A percentile compares a stretch with the other conserved stretches of the same genome.
Evolutionary conservation across 352 stramenopile genomes (phyloP).

Genomic region (Pythium brachiatum): DNA sequence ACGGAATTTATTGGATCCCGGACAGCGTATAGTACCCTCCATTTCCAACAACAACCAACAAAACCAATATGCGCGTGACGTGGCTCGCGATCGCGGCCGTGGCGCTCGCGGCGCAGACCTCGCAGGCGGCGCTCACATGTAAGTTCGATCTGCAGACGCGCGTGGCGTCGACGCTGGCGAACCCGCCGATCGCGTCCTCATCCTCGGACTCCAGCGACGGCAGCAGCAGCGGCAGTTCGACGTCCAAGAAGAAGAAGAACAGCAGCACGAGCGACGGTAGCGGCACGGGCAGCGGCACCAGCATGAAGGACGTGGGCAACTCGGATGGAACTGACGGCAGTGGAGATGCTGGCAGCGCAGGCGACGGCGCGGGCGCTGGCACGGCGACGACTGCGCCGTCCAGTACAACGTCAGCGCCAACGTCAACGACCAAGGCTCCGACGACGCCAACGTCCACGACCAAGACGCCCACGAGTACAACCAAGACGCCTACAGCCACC

Average conservation of each 20-base stretch:
- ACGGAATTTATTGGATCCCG: not conserved
- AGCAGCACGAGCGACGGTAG: constrained; percentile 19
- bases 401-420: constrained; percentile 9
- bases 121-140: constrained; percentile 40
- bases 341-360: constrained; percentile 19
- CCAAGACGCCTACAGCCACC: not conserved
- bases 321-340: constrained; percentile 22
- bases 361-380: too few relatives aligned
- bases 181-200: constrained; percentile 47
- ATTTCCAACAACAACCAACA: not conserved
- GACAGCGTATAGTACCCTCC: constrained; percentile 1
- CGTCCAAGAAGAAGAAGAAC: constrained; percentile 28
- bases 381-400: constrained; percentile 23
- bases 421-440: constrained; percentile 20
- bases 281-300: constrained; percentile 15
- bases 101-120: constrained; percentile 22
- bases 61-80: constrained; percentile 23
- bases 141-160: constrained; percentile 57
- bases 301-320: constrained; percentile 20
- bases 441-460: constrained; percentile 7
- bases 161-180: constrained; percentile 56
- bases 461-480: not conserved
- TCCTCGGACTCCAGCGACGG: constrained; percentile 23
- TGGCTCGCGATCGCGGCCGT: constrained; percentile 26
- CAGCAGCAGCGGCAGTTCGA: constrained; percentile 19